Evolutionary conservation across 345 rosid species (phyloP).

Genomic region (Populus ilicifolia): DNA sequence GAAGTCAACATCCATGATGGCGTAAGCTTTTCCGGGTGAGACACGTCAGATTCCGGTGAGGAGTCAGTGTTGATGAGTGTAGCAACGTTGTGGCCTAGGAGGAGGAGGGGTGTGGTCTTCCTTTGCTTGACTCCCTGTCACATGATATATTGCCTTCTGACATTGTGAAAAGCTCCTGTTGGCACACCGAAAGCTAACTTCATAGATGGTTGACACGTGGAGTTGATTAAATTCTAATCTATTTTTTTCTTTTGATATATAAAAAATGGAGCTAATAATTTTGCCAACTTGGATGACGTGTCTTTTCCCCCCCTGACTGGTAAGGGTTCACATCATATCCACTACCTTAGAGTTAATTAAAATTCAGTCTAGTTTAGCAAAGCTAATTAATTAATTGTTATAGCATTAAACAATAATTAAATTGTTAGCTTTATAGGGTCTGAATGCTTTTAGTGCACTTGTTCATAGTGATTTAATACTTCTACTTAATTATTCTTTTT

Average conservation of each 20-base stretch:
- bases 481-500: too few relatives aligned
- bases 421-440: too few relatives aligned
- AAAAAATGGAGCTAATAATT: too few relatives aligned
- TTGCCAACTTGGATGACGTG: neutral
- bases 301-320: neutral
- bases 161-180: slow-evolving; percentile 9
- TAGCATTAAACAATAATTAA: too few relatives aligned
- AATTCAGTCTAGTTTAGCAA: too few relatives aligned
- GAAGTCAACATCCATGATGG: slow-evolving; percentile 43
- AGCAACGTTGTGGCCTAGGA: neutral
- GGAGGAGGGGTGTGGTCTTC: neutral
- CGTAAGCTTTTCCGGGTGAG: slow-evolving; percentile 9
- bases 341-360: too few relatives aligned
- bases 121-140: neutral
- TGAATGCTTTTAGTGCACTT: too few relatives aligned
- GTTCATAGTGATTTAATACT: too few relatives aligned
- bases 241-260: neutral
- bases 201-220: slow-evolving; percentile 29
- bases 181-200: slow-evolving; percentile 13
- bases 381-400: too few relatives aligned
- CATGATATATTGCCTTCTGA: slow-evolving; percentile 3
- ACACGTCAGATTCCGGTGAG: slow-evolving; percentile 18
- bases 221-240: neutral
- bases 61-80: neutral
- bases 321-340: too few relatives aligned